A percentile compares a stretch with the other conserved stretches of the same genome.
Conservation (phyloP, 805 yeast species). For the Candida jianshihensis region DNA sequence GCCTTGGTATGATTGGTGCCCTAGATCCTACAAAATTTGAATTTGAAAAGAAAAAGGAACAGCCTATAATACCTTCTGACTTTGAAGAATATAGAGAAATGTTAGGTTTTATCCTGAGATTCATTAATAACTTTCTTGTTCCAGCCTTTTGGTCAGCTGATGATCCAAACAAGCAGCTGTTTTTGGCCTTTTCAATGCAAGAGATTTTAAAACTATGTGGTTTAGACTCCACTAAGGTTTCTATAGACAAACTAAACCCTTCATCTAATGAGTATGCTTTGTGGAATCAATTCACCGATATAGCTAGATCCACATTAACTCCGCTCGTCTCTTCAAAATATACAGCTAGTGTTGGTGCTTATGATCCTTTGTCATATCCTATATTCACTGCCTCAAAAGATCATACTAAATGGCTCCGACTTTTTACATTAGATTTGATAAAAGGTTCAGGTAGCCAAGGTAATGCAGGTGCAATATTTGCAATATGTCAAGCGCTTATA, state of each 20-base stretch:
- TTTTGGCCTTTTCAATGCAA: slow-evolving; percentile 84
- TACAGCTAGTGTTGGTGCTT: slow-evolving; percentile 39
- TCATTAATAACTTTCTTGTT: slow-evolving; percentile 65
- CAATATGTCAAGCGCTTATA: slow-evolving; percentile 56
- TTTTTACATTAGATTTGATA: slow-evolving; percentile 60
- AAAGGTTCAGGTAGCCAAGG: slow-evolving; percentile 24
- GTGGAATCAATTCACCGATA: slow-evolving; percentile 60
- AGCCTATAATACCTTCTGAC: slow-evolving; percentile 49
- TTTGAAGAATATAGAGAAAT: slow-evolving; percentile 58
- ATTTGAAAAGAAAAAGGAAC: slow-evolving; percentile 30
- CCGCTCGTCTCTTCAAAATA: slow-evolving; percentile 75
- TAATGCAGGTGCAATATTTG: slow-evolving; percentile 40
- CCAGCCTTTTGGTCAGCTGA: slow-evolving; percentile 86
- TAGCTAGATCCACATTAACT: slow-evolving; percentile 63
- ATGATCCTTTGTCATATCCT: slow-evolving; percentile 52
- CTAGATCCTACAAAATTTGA: slow-evolving; percentile 58
- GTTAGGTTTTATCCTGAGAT: slow-evolving; percentile 53
- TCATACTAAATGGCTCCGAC: slow-evolving; percentile 66
- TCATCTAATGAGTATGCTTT: slow-evolving; percentile 28
- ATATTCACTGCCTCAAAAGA: slow-evolving; percentile 48
- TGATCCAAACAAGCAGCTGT: slow-evolving; percentile 77
- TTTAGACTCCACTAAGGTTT: slow-evolving; percentile 30
- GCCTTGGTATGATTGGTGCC: slow-evolving; percentile 72
- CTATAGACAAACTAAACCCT: slow-evolving; percentile 19
- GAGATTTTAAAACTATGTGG: slow-evolving; percentile 65